Percentiles rank a stretch among this genome's conserved stretches.
phyloP scores from a whole-genome alignment of 257 asterid genomes.

The Pogostemon cablin region DNA sequence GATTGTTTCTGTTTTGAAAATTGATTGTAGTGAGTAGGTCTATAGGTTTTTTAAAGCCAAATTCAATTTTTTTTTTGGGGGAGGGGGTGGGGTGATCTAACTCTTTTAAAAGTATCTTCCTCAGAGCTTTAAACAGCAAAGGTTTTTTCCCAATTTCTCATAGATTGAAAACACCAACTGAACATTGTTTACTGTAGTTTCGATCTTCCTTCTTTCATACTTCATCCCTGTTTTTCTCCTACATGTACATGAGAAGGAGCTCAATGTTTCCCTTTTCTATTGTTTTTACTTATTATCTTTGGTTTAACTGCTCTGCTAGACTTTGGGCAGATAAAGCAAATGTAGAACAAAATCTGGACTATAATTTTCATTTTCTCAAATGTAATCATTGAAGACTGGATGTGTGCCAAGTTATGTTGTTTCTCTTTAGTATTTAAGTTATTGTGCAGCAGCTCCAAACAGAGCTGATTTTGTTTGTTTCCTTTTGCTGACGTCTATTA shows the following conservation, averaged over 20 bases:
- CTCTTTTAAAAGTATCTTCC: no score
- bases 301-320: slow-evolving; percentile 5
- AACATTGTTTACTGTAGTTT: slow-evolving; percentile 1
- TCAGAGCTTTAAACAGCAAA: no score
- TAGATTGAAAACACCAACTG: neutral
- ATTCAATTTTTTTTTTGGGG: neutral
- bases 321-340: slow-evolving; percentile 6
- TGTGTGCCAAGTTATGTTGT: slow-evolving; percentile 13
- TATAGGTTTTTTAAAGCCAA: no score
- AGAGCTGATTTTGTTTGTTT: slow-evolving; percentile 29
- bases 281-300: slow-evolving; percentile 16
- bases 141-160: no score
- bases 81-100: no score
- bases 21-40: neutral
- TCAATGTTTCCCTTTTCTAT: slow-evolving; percentile 23
- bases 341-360: slow-evolving; percentile 6
- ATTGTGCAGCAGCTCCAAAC: neutral
- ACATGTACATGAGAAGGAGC: slow-evolving; percentile 23
- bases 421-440: slow-evolving; percentile 16
- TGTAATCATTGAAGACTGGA: slow-evolving; percentile 11
- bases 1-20: neutral
- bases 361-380: slow-evolving; percentile 16
- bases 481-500: slow-evolving; percentile 38
- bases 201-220: slow-evolving; percentile 1
- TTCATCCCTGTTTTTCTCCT: slow-evolving; percentile 15